A percentile compares a stretch with the other conserved stretches of the same genome.
phyloP scores from a whole-genome alignment of 805 yeast species.

The Kuraishia molischiana region DNA sequence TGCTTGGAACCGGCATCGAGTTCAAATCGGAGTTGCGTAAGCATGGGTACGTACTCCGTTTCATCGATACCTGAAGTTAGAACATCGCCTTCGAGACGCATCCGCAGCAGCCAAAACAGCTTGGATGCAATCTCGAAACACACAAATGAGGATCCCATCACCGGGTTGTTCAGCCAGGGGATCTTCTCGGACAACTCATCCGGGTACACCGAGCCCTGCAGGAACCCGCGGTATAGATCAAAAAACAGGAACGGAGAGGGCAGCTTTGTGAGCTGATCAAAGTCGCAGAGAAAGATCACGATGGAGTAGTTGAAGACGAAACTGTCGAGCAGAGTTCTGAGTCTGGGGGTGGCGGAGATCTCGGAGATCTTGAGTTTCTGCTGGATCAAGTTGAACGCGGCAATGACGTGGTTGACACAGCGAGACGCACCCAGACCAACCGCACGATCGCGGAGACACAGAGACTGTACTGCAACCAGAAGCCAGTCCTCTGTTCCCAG shows the following conservation, averaged over 20 bases:
- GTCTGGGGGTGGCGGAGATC: constrained; percentile 7
- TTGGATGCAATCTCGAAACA: constrained; percentile 28
- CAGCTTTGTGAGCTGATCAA: constrained; percentile 16
- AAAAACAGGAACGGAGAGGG: constrained; percentile 32
- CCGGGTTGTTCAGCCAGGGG: constrained; percentile 28
- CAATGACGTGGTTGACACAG: constrained; percentile 19
- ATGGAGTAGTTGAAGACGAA: constrained; percentile 10
- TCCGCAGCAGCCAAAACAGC: constrained; percentile 24
- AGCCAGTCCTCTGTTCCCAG: constrained; percentile 25
- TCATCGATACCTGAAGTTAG: not conserved
- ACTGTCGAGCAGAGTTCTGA: constrained; percentile 27
- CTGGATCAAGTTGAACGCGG: constrained; percentile 23
- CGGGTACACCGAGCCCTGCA: constrained; percentile 8
- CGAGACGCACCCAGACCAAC: constrained; percentile 14
- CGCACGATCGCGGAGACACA: constrained; percentile 26
- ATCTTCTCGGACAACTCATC: constrained; percentile 4
- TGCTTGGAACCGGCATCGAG: not conserved
- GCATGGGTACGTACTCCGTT: not conserved
- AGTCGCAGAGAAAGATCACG: constrained; percentile 2
- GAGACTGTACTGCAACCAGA: constrained; percentile 23
- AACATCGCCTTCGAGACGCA: constrained; percentile 5
- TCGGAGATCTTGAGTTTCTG: constrained; percentile 1
- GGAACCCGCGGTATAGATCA: constrained; percentile 22
- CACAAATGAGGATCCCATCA: constrained; percentile 25
- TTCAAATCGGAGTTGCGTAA: not conserved